phyloP scores from a whole-genome alignment of 1,284 basidiomycete species.

The Erythrobasidium hasegawianum region DNA sequence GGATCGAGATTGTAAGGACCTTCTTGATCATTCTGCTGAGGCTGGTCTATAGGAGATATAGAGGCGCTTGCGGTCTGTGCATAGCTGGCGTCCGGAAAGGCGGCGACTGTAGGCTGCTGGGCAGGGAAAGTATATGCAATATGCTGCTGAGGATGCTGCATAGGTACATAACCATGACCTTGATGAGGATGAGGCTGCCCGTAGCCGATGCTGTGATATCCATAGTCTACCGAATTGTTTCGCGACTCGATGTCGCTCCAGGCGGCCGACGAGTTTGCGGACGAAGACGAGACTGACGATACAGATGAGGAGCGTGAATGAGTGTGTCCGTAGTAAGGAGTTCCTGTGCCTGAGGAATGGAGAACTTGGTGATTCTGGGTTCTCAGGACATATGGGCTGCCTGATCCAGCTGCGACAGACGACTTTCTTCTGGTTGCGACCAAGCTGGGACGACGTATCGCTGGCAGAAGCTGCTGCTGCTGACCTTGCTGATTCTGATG shows the following conservation, averaged over 20 bases:
- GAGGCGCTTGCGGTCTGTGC: background rate
- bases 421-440: no score
- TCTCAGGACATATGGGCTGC: no score
- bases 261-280: background rate
- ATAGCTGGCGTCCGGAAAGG: background rate
- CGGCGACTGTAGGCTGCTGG: background rate
- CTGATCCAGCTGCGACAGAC: no score
- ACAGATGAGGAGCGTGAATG: background rate
- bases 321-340: background rate
- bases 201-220: background rate
- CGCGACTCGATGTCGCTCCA: background rate
- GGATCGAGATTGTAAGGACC: background rate
- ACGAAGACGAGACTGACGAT: constrained; percentile 1
- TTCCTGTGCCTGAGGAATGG: no score
- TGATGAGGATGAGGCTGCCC: no score
- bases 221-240: background rate
- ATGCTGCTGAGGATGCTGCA: no score
- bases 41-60: background rate
- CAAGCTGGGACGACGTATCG: no score
- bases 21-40: background rate
- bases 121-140: background rate
- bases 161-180: no score
- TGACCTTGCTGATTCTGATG: no score
- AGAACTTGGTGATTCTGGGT: no score
- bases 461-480: no score